Evolutionary conservation across 1,139 yeast species (phyloP).

Genomic region (Geotrichum histeridarum): DNA sequence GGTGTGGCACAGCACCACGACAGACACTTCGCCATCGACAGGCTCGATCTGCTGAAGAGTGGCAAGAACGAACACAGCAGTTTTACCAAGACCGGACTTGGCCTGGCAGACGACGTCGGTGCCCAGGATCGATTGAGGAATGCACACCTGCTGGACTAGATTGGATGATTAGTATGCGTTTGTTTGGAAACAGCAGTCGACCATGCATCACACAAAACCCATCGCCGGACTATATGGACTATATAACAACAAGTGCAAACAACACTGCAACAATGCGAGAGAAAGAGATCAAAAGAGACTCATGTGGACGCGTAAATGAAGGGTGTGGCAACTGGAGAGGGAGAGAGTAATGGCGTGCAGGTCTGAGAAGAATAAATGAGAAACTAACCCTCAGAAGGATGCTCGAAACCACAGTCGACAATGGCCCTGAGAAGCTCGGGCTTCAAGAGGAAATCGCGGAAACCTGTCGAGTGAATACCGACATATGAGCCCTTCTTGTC

Average conservation of each 20-base stretch:
- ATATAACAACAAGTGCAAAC: neutral
- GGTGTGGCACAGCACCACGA: conserved; percentile 93
- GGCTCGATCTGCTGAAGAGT: conserved; percentile 97
- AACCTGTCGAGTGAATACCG: conserved; percentile 97
- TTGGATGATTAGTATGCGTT: conserved; percentile 11
- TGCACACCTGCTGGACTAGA: conserved; percentile 92
- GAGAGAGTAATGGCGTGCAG: conserved; percentile 6
- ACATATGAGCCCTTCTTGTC: conserved; percentile 97
- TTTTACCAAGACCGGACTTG: conserved; percentile 98
- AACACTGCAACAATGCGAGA: conserved; percentile 5
- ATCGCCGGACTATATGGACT: conserved; percentile 7
- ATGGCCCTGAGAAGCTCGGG: conserved; percentile 96
- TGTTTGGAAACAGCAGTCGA: conserved; percentile 6
- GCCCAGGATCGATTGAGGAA: conserved; percentile 96
- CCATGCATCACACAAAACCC: conserved; percentile 14
- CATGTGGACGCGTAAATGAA: neutral
- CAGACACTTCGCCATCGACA: conserved; percentile 92
- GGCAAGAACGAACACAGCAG: conserved; percentile 94
- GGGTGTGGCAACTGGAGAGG: too few relatives aligned
- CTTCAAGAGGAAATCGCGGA: conserved; percentile 93
- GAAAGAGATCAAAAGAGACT: conserved; percentile 3
- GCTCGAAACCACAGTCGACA: conserved; percentile 99
- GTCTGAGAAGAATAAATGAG: conserved; percentile 7
- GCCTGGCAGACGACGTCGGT: conserved; percentile 98
- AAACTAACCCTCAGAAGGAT: conserved; percentile 94